Percentiles rank a stretch among this genome's conserved stretches.
These are phyloP conservation scores for Dactylis glomerata DNA, from an alignment of 176 grass and related monocot genomes.

Conservation along the genomic window DNA sequence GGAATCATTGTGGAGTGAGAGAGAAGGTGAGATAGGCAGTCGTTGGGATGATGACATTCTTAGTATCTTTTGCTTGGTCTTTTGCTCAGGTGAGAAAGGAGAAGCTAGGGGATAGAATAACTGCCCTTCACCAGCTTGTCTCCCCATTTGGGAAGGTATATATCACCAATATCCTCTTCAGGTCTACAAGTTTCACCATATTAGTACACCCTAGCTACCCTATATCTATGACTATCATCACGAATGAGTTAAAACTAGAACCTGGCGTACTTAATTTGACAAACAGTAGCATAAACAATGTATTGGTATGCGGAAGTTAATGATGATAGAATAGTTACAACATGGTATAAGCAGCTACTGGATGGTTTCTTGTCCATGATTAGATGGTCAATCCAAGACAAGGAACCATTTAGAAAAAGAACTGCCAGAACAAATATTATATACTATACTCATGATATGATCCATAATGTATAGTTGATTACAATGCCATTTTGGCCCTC, in stretches of 20 bases:
- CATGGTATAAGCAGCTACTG: not conserved
- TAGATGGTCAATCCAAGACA: not conserved
- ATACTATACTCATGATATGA: conserved; percentile 15
- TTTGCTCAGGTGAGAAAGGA: conserved; percentile 92
- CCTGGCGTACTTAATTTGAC: not conserved
- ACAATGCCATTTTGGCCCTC: not conserved
- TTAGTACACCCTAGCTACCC: not conserved
- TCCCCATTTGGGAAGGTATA: conserved; percentile 98
- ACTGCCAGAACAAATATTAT: not conserved
- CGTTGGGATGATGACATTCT: conserved; percentile 37
- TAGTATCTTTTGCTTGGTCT: conserved; percentile 42
- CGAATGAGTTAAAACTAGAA: not conserved
- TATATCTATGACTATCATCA: not conserved
- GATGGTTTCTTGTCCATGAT: not conserved
- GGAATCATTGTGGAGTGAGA: conserved; percentile 43
- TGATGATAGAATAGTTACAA: not conserved
- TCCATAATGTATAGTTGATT: not conserved
- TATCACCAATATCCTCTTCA: not conserved
- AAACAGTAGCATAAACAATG: not conserved
- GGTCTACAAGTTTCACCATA: conserved; percentile 1
- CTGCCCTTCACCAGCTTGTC: conserved; percentile 96
- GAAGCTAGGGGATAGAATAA: conserved; percentile 98
- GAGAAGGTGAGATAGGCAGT: conserved; percentile 44
- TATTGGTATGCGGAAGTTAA: not conserved
- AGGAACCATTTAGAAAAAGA: not conserved